Evolutionary conservation across 2,329 filamentous ascomycete species (phyloP).

Genomic region (Fusarium burgessii): DNA sequence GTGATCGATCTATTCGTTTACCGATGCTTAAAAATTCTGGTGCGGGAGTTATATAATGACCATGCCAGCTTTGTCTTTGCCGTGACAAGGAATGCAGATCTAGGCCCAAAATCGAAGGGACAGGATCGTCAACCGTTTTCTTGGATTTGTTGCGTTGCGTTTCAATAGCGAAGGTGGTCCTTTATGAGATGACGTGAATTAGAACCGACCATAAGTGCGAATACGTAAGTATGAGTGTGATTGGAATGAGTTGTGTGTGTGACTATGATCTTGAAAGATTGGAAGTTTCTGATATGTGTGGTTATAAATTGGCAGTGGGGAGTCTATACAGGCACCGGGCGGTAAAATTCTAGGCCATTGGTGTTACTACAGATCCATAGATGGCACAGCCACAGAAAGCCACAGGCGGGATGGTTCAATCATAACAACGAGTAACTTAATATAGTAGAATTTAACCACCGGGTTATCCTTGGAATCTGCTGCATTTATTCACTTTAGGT

Average conservation of each 20-base stretch:
- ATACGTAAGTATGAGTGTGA: neutral
- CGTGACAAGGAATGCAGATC: conserved; percentile 34
- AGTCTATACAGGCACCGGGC: conserved; percentile 1
- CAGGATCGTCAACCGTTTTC: conserved; percentile 21
- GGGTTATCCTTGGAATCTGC: neutral
- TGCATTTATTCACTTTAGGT: conserved; percentile 4
- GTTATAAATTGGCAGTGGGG: conserved; percentile 37
- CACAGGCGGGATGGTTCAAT: conserved; percentile 21
- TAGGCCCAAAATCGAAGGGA: conserved; percentile 16
- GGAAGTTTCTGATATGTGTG: conserved; percentile 31
- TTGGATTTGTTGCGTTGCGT: conserved; percentile 3
- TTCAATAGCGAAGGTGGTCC: conserved; percentile 3
- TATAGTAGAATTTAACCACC: neutral
- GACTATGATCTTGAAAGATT: conserved; percentile 14
- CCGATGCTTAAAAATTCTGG: conserved; percentile 6
- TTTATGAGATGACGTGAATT: conserved; percentile 10
- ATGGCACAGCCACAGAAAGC: conserved; percentile 35
- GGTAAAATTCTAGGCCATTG: conserved; percentile 13
- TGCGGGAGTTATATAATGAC: conserved; percentile 7
- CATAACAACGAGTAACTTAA: conserved; percentile 8
- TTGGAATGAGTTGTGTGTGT: neutral
- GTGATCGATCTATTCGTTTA: conserved; percentile 31
- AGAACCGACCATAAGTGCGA: neutral
- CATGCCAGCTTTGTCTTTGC: conserved; percentile 16
- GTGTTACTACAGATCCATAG: neutral